These are phyloP conservation scores for Diplogelasinospora grovesii DNA, from an alignment of 495 filamentous ascomycete species.

Conservation along the genomic window DNA sequence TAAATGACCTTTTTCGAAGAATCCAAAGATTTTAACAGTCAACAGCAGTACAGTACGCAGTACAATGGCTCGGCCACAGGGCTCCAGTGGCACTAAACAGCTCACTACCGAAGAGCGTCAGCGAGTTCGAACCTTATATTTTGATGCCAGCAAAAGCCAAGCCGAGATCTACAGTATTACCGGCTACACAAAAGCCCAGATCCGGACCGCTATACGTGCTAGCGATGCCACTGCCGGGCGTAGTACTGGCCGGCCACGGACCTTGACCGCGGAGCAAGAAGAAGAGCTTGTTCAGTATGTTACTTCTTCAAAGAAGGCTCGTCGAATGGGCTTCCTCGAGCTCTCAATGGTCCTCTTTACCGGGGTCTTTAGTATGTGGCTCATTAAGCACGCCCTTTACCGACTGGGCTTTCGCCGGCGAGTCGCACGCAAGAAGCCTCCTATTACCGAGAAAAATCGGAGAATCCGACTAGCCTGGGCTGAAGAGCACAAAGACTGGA, in stretches of 20 bases:
- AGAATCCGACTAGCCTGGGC: slow-evolving; percentile 10
- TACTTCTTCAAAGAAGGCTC: neutral
- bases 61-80: neutral
- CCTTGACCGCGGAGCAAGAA: slow-evolving; percentile 1
- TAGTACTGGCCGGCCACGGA: slow-evolving; percentile 4
- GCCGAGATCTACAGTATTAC: neutral
- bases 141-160: neutral
- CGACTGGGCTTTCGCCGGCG: slow-evolving; percentile 9
- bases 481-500: slow-evolving; percentile 14
- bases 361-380: slow-evolving; percentile 3
- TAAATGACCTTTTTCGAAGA: neutral
- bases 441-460: slow-evolving; percentile 8
- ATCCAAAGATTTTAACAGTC: neutral
- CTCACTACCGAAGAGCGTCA: slow-evolving; percentile 2
- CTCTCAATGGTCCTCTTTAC: slow-evolving; percentile 6
- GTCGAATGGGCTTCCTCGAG: slow-evolving; percentile 6
- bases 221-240: neutral
- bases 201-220: slow-evolving; percentile 2
- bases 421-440: slow-evolving; percentile 8
- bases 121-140: slow-evolving; percentile 4
- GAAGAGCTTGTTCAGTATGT: slow-evolving; percentile 9
- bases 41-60: too few relatives aligned
- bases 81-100: neutral
- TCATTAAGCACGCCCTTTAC: slow-evolving; percentile 11
- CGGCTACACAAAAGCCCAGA: slow-evolving; percentile 4